These are phyloP conservation scores for Rickenella mellea DNA, from an alignment of 768 basidiomycete genomes.

Conservation along the genomic window DNA sequence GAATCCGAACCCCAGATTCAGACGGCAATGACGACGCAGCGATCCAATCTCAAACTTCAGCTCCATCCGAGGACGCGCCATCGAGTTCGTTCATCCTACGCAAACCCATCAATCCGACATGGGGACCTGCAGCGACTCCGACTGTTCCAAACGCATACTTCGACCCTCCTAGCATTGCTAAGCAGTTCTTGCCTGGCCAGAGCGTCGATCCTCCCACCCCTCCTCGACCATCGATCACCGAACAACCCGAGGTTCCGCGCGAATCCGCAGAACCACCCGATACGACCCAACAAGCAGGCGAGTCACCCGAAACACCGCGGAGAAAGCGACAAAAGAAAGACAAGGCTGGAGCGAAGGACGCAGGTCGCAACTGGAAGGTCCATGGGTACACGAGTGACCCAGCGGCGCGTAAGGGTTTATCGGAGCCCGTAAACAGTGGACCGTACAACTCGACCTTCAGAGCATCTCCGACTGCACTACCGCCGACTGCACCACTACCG, in stretches of 20 bases:
- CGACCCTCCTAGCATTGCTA: background rate
- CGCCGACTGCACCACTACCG: background rate
- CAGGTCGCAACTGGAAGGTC: background rate
- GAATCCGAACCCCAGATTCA: too few species aligned
- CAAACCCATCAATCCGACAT: background rate
- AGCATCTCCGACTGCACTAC: background rate
- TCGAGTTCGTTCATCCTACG: background rate
- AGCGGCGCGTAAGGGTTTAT: background rate
- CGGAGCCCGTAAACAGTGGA: background rate
- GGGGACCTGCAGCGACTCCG: background rate
- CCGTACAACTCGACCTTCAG: background rate
- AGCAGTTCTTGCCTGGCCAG: background rate
- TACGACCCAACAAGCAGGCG: background rate
- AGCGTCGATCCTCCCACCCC: too few species aligned
- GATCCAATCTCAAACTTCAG: too few species aligned
- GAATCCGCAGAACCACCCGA: background rate
- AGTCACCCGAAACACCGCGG: background rate
- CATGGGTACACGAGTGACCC: background rate
- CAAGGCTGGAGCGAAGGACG: background rate
- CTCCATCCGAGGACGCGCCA: too few species aligned
- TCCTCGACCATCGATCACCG: too few species aligned
- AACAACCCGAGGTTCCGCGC: background rate
- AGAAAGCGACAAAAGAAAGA: background rate
- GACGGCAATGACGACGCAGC: too few species aligned
- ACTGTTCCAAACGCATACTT: background rate